Conservation (phyloP, 169 alveolate species). For the Pseudocohnilembus persalinus region DNA sequence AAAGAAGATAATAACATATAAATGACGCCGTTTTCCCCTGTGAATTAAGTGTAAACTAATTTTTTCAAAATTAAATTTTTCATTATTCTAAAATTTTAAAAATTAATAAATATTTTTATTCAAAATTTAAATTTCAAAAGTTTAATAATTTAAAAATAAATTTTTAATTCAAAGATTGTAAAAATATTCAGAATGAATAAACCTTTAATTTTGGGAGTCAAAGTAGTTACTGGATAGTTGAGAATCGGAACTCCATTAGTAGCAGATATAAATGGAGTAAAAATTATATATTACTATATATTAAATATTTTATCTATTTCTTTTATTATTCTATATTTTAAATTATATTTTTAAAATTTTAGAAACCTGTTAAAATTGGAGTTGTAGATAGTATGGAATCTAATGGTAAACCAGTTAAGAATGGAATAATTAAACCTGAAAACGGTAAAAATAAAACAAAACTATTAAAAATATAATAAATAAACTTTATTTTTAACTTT, state of each 20-base stretch:
- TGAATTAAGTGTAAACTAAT: slow-evolving; percentile 16
- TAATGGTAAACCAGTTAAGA: slow-evolving; percentile 90
- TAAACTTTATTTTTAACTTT: too few relatives aligned
- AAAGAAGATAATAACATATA: slow-evolving; percentile 82
- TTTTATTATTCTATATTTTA: too few relatives aligned
- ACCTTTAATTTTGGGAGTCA: slow-evolving; percentile 97
- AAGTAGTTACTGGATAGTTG: slow-evolving; percentile 92
- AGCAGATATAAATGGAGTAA: background rate
- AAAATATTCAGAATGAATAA: slow-evolving; percentile 95
- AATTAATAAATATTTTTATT: background rate
- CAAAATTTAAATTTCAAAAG: background rate
- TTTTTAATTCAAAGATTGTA: slow-evolving; percentile 80
- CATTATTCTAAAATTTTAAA: too few relatives aligned
- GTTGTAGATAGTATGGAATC: slow-evolving; percentile 94
- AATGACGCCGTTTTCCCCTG: slow-evolving; percentile 69
- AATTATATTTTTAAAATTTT: too few relatives aligned
- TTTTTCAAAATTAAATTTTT: background rate
- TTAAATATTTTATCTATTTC: too few relatives aligned
- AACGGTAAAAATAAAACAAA: slow-evolving; percentile 63
- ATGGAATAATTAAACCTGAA: slow-evolving; percentile 87
- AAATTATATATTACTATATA: too few relatives aligned
- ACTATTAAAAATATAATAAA: too few relatives aligned
- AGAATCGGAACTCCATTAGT: slow-evolving; percentile 92
- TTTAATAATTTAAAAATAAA: background rate
- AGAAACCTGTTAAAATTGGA: slow-evolving; percentile 90